These are phyloP conservation scores for Kernera saxatilis DNA, from an alignment of 345 rosid species.

Conservation along the genomic window DNA sequence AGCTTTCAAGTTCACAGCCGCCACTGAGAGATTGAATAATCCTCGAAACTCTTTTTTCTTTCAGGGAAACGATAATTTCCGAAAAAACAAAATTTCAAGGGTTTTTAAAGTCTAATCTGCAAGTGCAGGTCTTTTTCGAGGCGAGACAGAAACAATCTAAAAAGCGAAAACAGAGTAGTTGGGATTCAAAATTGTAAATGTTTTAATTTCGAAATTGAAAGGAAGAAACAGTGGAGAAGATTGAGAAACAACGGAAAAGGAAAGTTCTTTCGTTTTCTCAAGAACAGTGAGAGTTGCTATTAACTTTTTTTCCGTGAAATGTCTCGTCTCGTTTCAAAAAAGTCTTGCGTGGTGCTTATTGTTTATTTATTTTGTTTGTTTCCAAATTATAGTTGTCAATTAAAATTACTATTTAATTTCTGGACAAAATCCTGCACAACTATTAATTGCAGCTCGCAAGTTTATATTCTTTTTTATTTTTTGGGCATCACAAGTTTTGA, in stretches of 20 bases:
- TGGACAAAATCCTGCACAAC: slow-evolving; percentile 21
- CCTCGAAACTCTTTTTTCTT: not conserved
- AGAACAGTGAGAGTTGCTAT: slow-evolving; percentile 31
- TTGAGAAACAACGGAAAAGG: slow-evolving; percentile 26
- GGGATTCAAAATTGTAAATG: slow-evolving; percentile 9
- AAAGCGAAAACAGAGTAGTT: slow-evolving; percentile 25
- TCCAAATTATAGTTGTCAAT: slow-evolving; percentile 15
- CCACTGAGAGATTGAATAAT: slow-evolving; percentile 1
- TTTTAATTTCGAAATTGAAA: slow-evolving; percentile 2
- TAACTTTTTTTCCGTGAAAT: slow-evolving; percentile 36
- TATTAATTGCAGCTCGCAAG: slow-evolving; percentile 26
- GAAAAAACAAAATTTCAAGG: not conserved
- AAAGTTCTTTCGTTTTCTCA: slow-evolving; percentile 35
- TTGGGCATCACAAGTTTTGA: no score
- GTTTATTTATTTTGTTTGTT: not conserved
- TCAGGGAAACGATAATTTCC: not conserved
- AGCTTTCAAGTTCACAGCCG: slow-evolving; percentile 21
- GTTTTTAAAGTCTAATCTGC: not conserved
- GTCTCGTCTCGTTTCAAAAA: not conserved
- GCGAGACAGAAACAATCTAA: slow-evolving; percentile 32
- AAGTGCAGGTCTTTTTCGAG: slow-evolving; percentile 32
- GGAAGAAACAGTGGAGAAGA: slow-evolving; percentile 4
- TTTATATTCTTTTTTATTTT: no score
- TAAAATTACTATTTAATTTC: not conserved
- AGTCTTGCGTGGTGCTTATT: slow-evolving; percentile 18